Percentiles rank a stretch among this genome's conserved stretches.
Conservation (phyloP, 352 stramenopile genomes). For the Aphanomyces stellatus region DNA sequence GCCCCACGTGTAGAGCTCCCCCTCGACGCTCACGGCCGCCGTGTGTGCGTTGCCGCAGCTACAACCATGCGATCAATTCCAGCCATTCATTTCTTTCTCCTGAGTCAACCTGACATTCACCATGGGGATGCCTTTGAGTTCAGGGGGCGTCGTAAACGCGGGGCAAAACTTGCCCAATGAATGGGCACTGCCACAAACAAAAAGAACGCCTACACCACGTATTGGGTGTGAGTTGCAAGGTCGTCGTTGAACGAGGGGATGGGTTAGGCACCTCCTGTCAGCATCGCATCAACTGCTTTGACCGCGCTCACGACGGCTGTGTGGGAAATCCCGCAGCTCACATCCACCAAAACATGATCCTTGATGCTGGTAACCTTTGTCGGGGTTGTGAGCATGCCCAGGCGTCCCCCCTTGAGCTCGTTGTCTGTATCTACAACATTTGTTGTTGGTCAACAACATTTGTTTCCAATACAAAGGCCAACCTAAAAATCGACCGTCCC, state of each 20-base stretch:
- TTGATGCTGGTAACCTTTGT: not conserved
- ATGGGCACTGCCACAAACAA: slow-evolving; percentile 57
- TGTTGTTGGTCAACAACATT: not conserved
- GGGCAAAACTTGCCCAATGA: slow-evolving; percentile 53
- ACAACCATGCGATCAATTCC: too few relatives aligned
- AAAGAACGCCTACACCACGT: slow-evolving; percentile 38
- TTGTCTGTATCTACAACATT: slow-evolving; percentile 13
- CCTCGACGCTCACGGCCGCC: slow-evolving; percentile 44
- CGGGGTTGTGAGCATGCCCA: not conserved
- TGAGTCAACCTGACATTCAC: slow-evolving; percentile 24
- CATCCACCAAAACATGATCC: slow-evolving; percentile 43
- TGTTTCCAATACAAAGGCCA: not conserved
- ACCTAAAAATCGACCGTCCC: slow-evolving; percentile 47
- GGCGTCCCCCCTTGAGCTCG: slow-evolving; percentile 4
- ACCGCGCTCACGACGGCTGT: slow-evolving; percentile 43
- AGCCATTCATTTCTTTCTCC: too few relatives aligned
- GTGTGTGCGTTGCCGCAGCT: slow-evolving; percentile 66
- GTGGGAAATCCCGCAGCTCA: slow-evolving; percentile 58
- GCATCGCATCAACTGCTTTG: not conserved
- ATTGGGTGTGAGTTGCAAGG: too few relatives aligned
- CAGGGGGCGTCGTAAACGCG: slow-evolving; percentile 32
- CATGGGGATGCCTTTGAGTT: slow-evolving; percentile 24
- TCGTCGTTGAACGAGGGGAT: not conserved
- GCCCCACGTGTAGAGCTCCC: slow-evolving; percentile 68
- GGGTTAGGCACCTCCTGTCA: not conserved